Evolutionary conservation across 768 basidiomycete genomes (phyloP).

Genomic region (Hemileccinum impolitum): DNA sequence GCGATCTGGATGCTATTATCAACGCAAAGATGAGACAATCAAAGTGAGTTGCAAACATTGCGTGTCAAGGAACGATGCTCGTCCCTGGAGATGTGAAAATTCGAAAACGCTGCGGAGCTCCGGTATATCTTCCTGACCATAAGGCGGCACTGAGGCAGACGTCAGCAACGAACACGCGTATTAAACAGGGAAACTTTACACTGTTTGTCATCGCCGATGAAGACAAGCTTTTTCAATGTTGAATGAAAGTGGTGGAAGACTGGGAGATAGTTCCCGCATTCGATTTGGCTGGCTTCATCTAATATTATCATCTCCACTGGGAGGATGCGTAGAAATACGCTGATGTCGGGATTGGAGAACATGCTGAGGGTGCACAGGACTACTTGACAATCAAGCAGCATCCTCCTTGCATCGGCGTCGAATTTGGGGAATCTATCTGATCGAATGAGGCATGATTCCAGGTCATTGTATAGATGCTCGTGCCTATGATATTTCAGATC

Average conservation of each 20-base stretch:
- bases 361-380: constrained; percentile 49
- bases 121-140: constrained; percentile 65
- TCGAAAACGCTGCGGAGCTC: constrained; percentile 78
- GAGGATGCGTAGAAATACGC: constrained; percentile 19
- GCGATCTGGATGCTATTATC: constrained; percentile 49
- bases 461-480: constrained; percentile 43
- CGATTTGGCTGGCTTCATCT: constrained; percentile 49
- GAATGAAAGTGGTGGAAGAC: constrained; percentile 26
- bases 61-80: constrained; percentile 55
- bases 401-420: constrained; percentile 14
- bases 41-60: constrained; percentile 53
- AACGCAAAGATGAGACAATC: not conserved
- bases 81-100: constrained; percentile 49
- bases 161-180: not conserved
- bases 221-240: constrained; percentile 34
- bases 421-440: constrained; percentile 29
- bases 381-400: constrained; percentile 31
- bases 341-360: constrained; percentile 32
- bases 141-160: constrained; percentile 60
- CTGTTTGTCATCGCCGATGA: constrained; percentile 40
- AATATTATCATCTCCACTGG: constrained; percentile 40
- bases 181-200: constrained; percentile 16
- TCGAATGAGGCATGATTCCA: constrained; percentile 35
- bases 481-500: constrained; percentile 36
- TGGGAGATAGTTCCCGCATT: constrained; percentile 39